Base-by-base conservation (phyloP, 2,329 filamentous ascomycete species). In the Stylonectria norvegica region DNA sequence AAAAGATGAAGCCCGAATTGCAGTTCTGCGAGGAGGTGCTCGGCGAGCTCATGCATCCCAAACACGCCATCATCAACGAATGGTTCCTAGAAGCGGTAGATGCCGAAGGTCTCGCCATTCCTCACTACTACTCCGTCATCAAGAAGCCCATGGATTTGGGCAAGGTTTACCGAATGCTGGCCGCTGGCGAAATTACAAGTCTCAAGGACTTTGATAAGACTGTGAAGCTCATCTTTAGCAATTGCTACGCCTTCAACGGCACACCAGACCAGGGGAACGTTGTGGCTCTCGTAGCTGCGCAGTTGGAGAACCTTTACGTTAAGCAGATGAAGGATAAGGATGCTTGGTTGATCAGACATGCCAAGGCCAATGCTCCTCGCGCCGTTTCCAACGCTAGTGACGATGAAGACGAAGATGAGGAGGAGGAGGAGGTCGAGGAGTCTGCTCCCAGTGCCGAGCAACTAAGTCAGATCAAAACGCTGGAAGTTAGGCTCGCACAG, bases 121-220 rank as follows among this genome's bases (percentile, higher is more conserved):
- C 93, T 1, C 84, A 85, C 17, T 98, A 98, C 62, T 88, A 93
- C 62, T 89, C 85, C 57, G 73, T 97, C 47, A 89, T 98, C 68
- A 97, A 95, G 72, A 89, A 90, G 61, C 93, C 93, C 0, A 98
- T 97, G 91, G 91, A 98, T 62, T 73, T 96, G 35, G 74, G 77
- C 12, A 95, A 88, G n/a, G 85, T 95, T 58, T 73, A 78, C 23
- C 74, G 75, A 29, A 94, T 94, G 65, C 73, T 96, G 28, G 80
- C 84, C 52, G 73, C 73, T 10, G 89, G 89, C 18, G 79, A 89
- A 40, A 97, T 97, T 58, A 77, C 81, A 50, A 88, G 76, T 41
- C 76, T 87, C 1, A 89, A 89, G 62, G 90, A 96, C 32, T 89
- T 97, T 54, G 86, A 95, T 58, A 77, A 77, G 43, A 90, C 95